Conservation (phyloP, 2,329 filamentous ascomycete genomes). For the Sporothrix pallida region DNA sequence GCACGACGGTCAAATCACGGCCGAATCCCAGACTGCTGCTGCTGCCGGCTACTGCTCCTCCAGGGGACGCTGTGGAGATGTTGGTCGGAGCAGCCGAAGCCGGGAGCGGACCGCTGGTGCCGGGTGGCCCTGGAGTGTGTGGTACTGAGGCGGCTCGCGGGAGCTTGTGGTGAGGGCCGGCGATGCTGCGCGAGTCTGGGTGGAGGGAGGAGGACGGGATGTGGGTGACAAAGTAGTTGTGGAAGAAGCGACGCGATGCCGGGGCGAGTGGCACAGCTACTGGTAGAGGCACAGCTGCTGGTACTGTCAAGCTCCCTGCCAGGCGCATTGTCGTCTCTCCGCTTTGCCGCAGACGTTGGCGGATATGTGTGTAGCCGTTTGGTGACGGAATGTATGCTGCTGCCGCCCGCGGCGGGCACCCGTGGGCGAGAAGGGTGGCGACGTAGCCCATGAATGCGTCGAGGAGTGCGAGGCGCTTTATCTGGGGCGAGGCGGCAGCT, state of each 20-base stretch:
- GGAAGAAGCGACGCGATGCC: slow-evolving; percentile 60
- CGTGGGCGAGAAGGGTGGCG: slow-evolving; percentile 34
- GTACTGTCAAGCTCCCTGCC: neutral
- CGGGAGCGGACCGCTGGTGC: slow-evolving; percentile 62
- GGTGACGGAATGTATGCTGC: neutral
- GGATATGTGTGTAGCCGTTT: neutral
- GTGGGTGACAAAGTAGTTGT: slow-evolving; percentile 97
- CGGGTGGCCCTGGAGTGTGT: slow-evolving; percentile 60
- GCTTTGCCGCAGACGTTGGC: slow-evolving; percentile 15
- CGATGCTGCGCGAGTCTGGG: slow-evolving; percentile 73
- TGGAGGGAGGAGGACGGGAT: slow-evolving; percentile 91
- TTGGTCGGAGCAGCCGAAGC: slow-evolving; percentile 47
- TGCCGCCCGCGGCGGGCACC: slow-evolving; percentile 1
- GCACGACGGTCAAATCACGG: slow-evolving; percentile 88
- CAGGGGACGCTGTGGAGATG: slow-evolving; percentile 41
- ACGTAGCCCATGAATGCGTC: slow-evolving; percentile 39
- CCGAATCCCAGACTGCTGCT: slow-evolving; percentile 43
- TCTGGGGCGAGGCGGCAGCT: slow-evolving; percentile 10
- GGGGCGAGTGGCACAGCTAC: neutral
- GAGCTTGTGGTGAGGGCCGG: slow-evolving; percentile 79
- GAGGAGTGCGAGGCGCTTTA: slow-evolving; percentile 33
- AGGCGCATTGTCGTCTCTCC: neutral
- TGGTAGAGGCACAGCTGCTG: neutral
- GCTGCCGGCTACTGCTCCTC: slow-evolving; percentile 52
- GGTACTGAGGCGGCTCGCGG: slow-evolving; percentile 84